Evolutionary conservation across 306 rosid species (phyloP), one percentile per base, ranked within the genome.

Genomic region (Trichosanthes truncata): DNA sequence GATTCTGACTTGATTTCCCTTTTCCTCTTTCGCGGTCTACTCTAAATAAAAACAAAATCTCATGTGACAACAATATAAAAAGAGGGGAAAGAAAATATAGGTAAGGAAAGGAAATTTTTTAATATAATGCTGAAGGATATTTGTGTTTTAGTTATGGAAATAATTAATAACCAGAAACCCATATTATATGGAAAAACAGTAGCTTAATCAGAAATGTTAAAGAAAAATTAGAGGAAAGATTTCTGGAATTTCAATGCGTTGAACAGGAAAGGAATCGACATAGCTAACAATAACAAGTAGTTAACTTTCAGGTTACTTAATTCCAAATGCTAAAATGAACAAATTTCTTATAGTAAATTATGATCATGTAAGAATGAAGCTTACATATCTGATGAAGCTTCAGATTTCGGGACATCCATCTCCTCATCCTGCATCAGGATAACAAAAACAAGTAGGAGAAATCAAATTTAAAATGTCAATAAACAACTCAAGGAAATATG

Each of bases 361-460:
- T 49, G 78, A 51, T 73, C 23, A 73, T 17, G 15, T 15, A 29
- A 55, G 15, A 67, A 45, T 31, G 14, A 61, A 63, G 80, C 96
- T 88, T 89, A 91, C 97, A 6, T 65, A 78, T 82, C 85, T 18
- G 84, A 66, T 29, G 90, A 81, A 76, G 71, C 84, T 20, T 82
- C 87, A 21, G 80, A 80, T 67, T 82, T 76, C 29, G 78, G 84
- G 79, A 79, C 85, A 75, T 82, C 87, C 62, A 29, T 82, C 81
- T 82, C 87, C 81, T 80, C 79, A 66, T 60, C 85, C 93, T 90
- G 62, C 63, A 59, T 74, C 43, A 25, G 45, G 5, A 10, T 51
- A 51, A 31, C 62, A 49, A 26, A 9, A 71, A 77, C 9, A 83
- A 38, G 65, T 45, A 21, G 62, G 26, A 51, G 56, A 31, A 18